Conservation (phyloP, 2,329 filamentous ascomycete genomes). For the Hypoxylon sp. region DNA sequence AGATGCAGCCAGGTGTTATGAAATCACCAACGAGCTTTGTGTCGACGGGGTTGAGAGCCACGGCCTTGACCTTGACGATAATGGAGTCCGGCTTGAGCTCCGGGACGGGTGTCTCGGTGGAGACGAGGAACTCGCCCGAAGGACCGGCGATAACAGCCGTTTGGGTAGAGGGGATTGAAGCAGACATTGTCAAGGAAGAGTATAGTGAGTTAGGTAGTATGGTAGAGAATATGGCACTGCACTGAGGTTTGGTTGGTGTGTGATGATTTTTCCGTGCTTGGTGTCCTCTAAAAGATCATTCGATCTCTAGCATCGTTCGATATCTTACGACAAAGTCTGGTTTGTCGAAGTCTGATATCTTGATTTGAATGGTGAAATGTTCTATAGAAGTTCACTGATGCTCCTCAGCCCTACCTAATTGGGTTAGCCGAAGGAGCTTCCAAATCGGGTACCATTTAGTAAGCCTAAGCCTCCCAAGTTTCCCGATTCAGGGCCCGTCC, state of each 20-base stretch:
- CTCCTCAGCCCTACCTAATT: conserved; percentile 3
- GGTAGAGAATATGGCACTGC: conserved; percentile 7
- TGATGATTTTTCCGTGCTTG: conserved; percentile 12
- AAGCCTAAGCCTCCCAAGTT: conserved; percentile 18
- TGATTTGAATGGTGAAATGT: conserved; percentile 10
- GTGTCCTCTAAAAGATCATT: conserved; percentile 24
- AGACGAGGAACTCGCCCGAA: conserved; percentile 28
- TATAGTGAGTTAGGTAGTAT: background rate
- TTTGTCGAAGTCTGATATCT: conserved; percentile 22
- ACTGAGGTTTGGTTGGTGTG: conserved; percentile 3
- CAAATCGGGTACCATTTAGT: conserved; percentile 15
- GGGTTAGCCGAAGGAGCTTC: conserved; percentile 16
- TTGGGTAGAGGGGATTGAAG: conserved; percentile 30
- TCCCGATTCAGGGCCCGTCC: conserved; percentile 8
- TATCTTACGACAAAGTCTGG: conserved; percentile 17
- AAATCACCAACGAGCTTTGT: conserved; percentile 42
- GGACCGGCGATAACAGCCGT: conserved; percentile 34
- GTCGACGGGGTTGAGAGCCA: conserved; percentile 48
- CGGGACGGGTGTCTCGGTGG: conserved; percentile 35
- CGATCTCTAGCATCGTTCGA: conserved; percentile 23
- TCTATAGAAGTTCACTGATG: conserved; percentile 3
- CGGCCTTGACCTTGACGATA: conserved; percentile 38
- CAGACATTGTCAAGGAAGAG: conserved; percentile 7
- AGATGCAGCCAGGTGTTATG: conserved; percentile 32
- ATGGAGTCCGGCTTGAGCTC: conserved; percentile 27